Conservation (phyloP, 306 rosid species). For the Alnus rubra region DNA sequence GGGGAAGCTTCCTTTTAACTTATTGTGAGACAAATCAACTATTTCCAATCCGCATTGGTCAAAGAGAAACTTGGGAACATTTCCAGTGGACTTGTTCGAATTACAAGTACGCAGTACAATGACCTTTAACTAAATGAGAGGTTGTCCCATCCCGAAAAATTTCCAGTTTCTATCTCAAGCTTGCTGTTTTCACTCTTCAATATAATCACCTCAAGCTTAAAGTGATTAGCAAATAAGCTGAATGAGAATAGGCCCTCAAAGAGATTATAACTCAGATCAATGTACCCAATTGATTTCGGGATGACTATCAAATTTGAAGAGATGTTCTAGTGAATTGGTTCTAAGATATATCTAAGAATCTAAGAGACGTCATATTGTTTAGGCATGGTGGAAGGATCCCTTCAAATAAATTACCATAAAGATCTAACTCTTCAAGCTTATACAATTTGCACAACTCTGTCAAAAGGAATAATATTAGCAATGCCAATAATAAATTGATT, state of each 20-base stretch:
- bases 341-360: constrained; percentile 9
- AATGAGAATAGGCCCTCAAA: constrained; percentile 22
- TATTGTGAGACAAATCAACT: constrained; percentile 10
- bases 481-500: no score
- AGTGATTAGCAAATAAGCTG: constrained; percentile 20
- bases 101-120: background rate
- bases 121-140: no score
- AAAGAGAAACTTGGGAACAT: background rate
- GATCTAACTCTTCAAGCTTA: constrained; percentile 12
- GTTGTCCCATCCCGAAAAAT: no score
- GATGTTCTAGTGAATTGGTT: constrained; percentile 14
- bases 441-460: constrained; percentile 15
- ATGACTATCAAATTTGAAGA: background rate
- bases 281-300: constrained; percentile 12
- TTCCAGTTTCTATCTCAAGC: constrained; percentile 16
- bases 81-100: background rate
- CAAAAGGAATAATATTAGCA: no score
- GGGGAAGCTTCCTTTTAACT: constrained; percentile 4
- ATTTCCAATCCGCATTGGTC: background rate
- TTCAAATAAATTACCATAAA: background rate
- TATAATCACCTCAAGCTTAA: constrained; percentile 9
- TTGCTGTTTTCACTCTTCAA: constrained; percentile 4
- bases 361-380: constrained; percentile 18
- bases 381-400: constrained; percentile 24
- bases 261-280: constrained; percentile 14